Evolutionary conservation across 768 basidiomycete genomes (phyloP), one percentile per base, ranked within the genome.

Genomic region (Pulveroboletus sp.): DNA sequence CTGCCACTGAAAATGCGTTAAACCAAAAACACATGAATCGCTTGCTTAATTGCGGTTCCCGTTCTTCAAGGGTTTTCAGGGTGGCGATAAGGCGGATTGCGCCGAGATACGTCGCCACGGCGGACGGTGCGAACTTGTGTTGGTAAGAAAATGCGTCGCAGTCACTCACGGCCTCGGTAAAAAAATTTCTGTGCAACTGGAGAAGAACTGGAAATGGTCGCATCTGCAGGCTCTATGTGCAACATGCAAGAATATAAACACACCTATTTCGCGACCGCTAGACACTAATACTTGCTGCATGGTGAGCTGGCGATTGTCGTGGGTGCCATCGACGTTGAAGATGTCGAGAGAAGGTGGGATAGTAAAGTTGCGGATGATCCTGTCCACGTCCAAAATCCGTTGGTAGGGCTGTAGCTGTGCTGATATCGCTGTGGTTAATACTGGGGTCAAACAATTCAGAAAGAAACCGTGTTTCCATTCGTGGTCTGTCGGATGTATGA

Each of bases 1-100:
- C 85, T 51, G 81, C 81, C 8, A 82, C 82, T 39, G 85, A 85
- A 62, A 85, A 86, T 17, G 79, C 73, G 59, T 88, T 85, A 51
- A 83, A 82, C 86, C 86, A 89, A 58, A 85, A 80, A 62, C 81
- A 78, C 65, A 85, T 74, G 56, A 85, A 83, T 28, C 86, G 76
- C 45, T 76, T 76, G 54, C 79, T 80, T 43, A 87, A 65, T 55
- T 82, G 77, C 8, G 80, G 76, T 60, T 85, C 79, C 52, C 77
- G 73, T 35, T 76, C 69, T 62, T 78, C 82, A 21, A 86, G 67
- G 32, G 71, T 73, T 53, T 81, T 77, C 15, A 85, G 66, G 2
- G 78, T 74, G 55, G 75, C 73, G 28, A 86, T 80, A 45, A 88
- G 68, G 35, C 72, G 79, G 41, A 77, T 75, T 8, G 81, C 78